Conservation (phyloP, 176 grass and related monocot genomes). For the Musa schizocarpa region DNA sequence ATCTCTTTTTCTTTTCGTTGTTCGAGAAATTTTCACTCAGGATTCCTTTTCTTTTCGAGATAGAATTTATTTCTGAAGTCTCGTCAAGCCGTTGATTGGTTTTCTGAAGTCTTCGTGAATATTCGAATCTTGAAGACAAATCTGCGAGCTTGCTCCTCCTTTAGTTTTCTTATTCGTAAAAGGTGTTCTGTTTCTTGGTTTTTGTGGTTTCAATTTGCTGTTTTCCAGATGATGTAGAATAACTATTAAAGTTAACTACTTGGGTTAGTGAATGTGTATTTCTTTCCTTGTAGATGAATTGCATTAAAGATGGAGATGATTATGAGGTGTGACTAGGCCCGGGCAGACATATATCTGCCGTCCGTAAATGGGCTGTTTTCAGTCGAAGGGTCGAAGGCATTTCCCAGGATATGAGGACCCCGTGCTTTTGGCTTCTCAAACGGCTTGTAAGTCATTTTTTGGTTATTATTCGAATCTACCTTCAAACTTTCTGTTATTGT, state of each 20-base stretch:
- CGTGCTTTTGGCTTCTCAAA: slow-evolving; percentile 13
- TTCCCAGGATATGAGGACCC: slow-evolving; percentile 23
- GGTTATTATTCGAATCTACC: neutral
- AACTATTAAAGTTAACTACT: neutral
- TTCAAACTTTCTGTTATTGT: too few species aligned
- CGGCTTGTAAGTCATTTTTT: slow-evolving; percentile 15
- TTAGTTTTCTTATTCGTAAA: too few species aligned
- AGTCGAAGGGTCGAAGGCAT: slow-evolving; percentile 2
- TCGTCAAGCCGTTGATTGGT: too few species aligned
- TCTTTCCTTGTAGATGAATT: neutral
- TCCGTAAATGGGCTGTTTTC: slow-evolving; percentile 20
- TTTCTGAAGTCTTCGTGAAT: too few species aligned
- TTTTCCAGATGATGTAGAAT: neutral
- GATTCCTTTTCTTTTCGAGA: too few species aligned
- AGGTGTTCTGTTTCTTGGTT: neutral
- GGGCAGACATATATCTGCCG: neutral
- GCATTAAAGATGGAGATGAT: slow-evolving; percentile 5
- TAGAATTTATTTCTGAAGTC: too few species aligned
- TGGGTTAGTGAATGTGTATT: neutral
- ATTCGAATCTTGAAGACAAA: neutral
- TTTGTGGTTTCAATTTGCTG: neutral
- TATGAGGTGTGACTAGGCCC: slow-evolving; percentile 3
- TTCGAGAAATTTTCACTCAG: too few species aligned
- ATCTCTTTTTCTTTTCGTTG: too few species aligned
- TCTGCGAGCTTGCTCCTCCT: neutral